Evolutionary conservation across 352 stramenopile species (phyloP), one percentile per base, ranked within the genome.

Genomic region (Phytophthora hibernalis): DNA sequence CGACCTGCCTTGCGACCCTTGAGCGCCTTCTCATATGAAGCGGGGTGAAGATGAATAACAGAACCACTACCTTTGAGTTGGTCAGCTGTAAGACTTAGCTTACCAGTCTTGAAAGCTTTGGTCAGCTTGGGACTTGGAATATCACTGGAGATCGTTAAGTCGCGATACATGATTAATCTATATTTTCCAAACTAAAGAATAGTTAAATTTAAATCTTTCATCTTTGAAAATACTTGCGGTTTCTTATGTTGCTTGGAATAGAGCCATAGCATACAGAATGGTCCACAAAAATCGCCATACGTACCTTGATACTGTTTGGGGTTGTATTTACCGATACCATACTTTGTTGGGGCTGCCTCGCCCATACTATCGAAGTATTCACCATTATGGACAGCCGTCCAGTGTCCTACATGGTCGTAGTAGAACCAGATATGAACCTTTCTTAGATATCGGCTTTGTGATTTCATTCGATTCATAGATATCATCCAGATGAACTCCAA

Each of bases 171-270:
- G 1, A 48, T 68, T 22, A n/a, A 18, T 61, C 24, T 72, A 62
- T 68, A 63, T 56, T 51, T 45, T 18, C 10, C n/a, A 10, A n/a
- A 26, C 3, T 24, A 48, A 57, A 68, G 16, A 54, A 72, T 45
- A n/a, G 49, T 45, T 43, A 72, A 12, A 55, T 72, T 65, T n/a
- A 72, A 31, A 62, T 72, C 45, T 28, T 61, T 53, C 67, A 64
- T 10, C 31, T 43, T 54, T 43, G n/a, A 61, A 30, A 31, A 31
- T 31, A 31, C 26, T 31, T 31, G 26, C 26, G 26, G 22, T 54
- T 6, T 73, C 0, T 48, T 48, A 8, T 48, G 1, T n/a, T 68
- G 57, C 11, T 64, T 73, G 11, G 12, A 59, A 48, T 68, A 65
- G 5, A 73, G 5, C 44, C 44, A 68, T 1, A 67, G 3, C 2